These are phyloP conservation scores for Zygosaccharomyces gambellarensis DNA, from an alignment of 805 yeast species.

Conservation along the genomic window DNA sequence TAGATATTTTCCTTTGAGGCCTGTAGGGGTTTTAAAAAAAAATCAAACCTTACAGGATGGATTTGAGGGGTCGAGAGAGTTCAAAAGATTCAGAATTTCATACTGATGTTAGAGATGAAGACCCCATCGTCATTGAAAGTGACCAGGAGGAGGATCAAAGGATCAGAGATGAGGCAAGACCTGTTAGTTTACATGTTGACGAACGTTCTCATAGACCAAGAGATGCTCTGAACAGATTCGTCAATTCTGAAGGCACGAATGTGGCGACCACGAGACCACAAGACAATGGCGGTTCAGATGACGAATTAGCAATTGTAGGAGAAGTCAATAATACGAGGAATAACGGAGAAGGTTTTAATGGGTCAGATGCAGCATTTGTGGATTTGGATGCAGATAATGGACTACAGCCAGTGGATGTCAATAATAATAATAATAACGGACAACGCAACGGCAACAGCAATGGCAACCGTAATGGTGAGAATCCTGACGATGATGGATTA, in stretches of 20 bases:
- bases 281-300: constrained; percentile 10
- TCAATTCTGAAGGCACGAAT: constrained; percentile 12
- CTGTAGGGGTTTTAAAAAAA: not conserved
- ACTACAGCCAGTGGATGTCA: constrained; percentile 2
- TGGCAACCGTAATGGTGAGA: constrained; percentile 7
- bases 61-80: constrained; percentile 3
- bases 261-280: not conserved
- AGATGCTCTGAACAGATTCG: constrained; percentile 18
- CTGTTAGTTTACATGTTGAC: constrained; percentile 14
- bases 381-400: constrained; percentile 26
- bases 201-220: constrained; percentile 16
- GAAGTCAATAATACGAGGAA: constrained; percentile 12
- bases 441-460: not conserved
- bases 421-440: constrained; percentile 7
- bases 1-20: not conserved
- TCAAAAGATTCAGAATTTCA: not conserved
- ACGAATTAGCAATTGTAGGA: constrained; percentile 21
- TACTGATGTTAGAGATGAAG: constrained; percentile 3
- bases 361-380: constrained; percentile 27
- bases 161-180: constrained; percentile 13
- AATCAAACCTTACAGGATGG: not conserved
- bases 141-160: constrained; percentile 28
- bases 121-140: constrained; percentile 27
- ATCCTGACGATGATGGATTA: constrained; percentile 28
- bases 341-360: constrained; percentile 17